Evolutionary conservation across 306 rosid genomes (phyloP).

Genomic region (Herpetospermum pedunculosum): DNA sequence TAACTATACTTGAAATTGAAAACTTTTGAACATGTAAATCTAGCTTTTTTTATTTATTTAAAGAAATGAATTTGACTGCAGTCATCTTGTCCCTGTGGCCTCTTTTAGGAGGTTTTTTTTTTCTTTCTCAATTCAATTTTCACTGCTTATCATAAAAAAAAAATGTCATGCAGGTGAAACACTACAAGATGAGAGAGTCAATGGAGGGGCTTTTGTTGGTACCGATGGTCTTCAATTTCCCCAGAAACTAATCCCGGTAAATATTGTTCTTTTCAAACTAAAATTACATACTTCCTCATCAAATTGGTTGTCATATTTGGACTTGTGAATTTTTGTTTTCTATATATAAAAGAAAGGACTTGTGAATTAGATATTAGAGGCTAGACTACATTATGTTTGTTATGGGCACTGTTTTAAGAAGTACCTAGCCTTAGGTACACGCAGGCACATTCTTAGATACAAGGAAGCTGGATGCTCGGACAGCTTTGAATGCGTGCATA

Average conservation of each 20-base stretch:
- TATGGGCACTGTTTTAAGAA: background rate
- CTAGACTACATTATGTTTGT: background rate
- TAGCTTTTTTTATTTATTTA: background rate
- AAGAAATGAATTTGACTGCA: constrained; percentile 11
- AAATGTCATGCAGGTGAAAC: constrained; percentile 59
- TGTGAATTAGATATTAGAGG: background rate
- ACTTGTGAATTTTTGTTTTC: background rate
- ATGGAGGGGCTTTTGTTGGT: constrained; percentile 88
- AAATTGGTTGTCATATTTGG: background rate
- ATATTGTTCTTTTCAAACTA: background rate
- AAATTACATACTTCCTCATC: background rate
- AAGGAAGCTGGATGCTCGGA: background rate
- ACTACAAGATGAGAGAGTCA: constrained; percentile 71
- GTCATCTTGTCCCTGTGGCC: background rate
- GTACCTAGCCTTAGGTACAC: background rate
- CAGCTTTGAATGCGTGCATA: background rate
- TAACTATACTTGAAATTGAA: constrained; percentile 7
- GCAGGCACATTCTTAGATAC: background rate
- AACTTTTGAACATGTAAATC: constrained; percentile 8
- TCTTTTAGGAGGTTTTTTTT: background rate
- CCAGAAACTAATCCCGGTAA: constrained; percentile 86
- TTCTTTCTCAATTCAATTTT: background rate
- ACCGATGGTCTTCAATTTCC: constrained; percentile 79
- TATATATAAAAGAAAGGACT: background rate
- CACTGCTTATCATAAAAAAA: background rate